Conservation (phyloP, 129 eudicot species). For the Pseudognaphalium luteoalbum region DNA sequence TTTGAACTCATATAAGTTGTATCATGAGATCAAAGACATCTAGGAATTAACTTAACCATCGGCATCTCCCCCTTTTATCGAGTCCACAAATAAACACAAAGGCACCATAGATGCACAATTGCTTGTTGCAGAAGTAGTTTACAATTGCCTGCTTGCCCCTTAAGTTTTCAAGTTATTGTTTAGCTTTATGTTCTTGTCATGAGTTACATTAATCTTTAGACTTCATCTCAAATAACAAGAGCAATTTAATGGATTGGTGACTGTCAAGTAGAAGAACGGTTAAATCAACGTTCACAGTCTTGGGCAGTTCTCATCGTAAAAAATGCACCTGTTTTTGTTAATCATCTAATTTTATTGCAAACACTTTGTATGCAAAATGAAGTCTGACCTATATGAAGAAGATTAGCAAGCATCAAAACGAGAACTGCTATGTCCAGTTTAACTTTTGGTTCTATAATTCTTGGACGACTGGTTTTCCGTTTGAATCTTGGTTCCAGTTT, state of each 20-base stretch:
- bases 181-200: background rate
- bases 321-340: too few relatives aligned
- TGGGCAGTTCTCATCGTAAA: background rate
- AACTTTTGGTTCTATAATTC: too few relatives aligned
- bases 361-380: too few relatives aligned
- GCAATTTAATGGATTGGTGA: background rate
- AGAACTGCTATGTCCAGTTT: too few relatives aligned
- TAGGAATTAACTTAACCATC: constrained; percentile 25
- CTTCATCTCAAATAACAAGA: background rate
- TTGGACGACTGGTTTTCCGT: too few relatives aligned
- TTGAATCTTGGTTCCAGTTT: too few relatives aligned
- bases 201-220: background rate
- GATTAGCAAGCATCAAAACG: too few relatives aligned
- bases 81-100: constrained; percentile 24
- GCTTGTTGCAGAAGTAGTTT: constrained; percentile 7
- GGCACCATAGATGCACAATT: constrained; percentile 16
- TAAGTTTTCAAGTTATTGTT: constrained; percentile 11
- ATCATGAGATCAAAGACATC: constrained; percentile 31
- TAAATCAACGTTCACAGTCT: background rate
- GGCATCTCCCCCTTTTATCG: background rate
- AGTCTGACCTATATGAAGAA: too few relatives aligned
- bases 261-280: background rate
- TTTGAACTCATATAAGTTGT: constrained; percentile 36
- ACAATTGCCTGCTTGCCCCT: background rate
- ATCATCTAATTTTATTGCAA: too few relatives aligned